phyloP scores from a whole-genome alignment of 768 basidiomycete genomes.

The Suillus subaureus region DNA sequence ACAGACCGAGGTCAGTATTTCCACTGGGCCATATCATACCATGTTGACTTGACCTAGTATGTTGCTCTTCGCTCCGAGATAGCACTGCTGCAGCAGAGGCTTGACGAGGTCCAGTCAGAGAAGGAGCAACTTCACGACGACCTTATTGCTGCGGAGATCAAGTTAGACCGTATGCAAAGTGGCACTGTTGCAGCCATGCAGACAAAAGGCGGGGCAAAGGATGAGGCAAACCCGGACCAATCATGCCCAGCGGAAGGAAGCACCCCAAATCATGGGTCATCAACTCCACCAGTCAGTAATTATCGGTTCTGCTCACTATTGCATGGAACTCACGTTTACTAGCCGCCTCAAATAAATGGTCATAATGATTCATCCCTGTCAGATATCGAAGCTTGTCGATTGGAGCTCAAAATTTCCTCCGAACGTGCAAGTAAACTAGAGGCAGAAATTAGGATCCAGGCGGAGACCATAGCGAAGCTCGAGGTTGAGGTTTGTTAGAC shows the following conservation, averaged over 20 bases:
- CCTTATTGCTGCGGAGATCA: slow-evolving; percentile 59
- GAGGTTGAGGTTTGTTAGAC: slow-evolving; percentile 46
- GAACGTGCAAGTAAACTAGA: slow-evolving; percentile 51
- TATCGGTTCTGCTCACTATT: slow-evolving; percentile 29
- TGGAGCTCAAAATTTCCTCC: slow-evolving; percentile 32
- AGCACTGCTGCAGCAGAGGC: slow-evolving; percentile 46
- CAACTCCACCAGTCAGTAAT: slow-evolving; percentile 76
- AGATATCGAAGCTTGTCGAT: slow-evolving; percentile 43
- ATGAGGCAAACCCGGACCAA: slow-evolving; percentile 32
- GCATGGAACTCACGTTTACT: slow-evolving; percentile 36
- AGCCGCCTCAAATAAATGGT: slow-evolving; percentile 48
- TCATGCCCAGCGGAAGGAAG: slow-evolving; percentile 41
- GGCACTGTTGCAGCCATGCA: slow-evolving; percentile 52
- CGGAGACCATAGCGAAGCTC: slow-evolving; percentile 45
- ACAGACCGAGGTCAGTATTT: slow-evolving; percentile 57
- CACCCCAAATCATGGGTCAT: slow-evolving; percentile 49
- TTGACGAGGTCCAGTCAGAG: slow-evolving; percentile 53
- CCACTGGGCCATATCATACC: neutral
- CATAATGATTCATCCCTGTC: slow-evolving; percentile 40
- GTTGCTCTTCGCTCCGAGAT: slow-evolving; percentile 61
- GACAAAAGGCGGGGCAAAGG: slow-evolving; percentile 35
- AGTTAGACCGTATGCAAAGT: slow-evolving; percentile 62
- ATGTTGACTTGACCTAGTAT: slow-evolving; percentile 44
- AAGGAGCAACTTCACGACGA: slow-evolving; percentile 51
- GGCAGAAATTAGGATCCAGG: slow-evolving; percentile 45